Evolutionary conservation across 169 alveolate species (phyloP).

Genomic region (Haemoproteus tartakovskyi): DNA sequence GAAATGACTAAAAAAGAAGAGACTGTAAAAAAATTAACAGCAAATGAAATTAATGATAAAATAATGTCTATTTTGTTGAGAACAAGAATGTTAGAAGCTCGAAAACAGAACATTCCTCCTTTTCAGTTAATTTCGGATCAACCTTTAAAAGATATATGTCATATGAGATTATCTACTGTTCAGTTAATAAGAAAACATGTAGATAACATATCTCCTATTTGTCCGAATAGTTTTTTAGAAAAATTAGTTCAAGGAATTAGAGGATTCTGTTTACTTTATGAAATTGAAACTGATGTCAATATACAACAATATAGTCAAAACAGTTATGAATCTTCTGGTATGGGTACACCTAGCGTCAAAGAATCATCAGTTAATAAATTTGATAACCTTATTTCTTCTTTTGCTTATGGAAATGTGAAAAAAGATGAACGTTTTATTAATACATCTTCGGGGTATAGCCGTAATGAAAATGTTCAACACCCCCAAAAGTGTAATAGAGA

Average conservation of each 20-base stretch:
- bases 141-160: slow-evolving; percentile 59
- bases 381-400: slow-evolving; percentile 23
- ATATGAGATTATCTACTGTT: slow-evolving; percentile 34
- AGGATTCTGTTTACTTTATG: slow-evolving; percentile 55
- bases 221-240: slow-evolving; percentile 48
- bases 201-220: slow-evolving; percentile 47
- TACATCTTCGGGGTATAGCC: too few relatives aligned
- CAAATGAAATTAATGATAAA: slow-evolving; percentile 36
- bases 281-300: slow-evolving; percentile 17
- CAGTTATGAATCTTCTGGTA: too few relatives aligned
- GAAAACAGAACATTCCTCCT: slow-evolving; percentile 63
- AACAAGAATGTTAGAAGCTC: slow-evolving; percentile 64
- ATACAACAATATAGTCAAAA: neutral
- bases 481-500: too few relatives aligned
- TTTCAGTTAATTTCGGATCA: slow-evolving; percentile 61
- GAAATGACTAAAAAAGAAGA: slow-evolving; percentile 2
- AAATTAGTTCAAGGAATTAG: slow-evolving; percentile 40
- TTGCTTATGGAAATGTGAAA: slow-evolving; percentile 1
- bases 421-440: too few relatives aligned
- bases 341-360: too few relatives aligned
- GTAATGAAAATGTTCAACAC: too few relatives aligned
- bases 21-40: slow-evolving; percentile 19
- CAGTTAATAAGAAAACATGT: slow-evolving; percentile 46
- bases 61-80: slow-evolving; percentile 37
- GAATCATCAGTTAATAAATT: neutral